Evolutionary conservation across 495 filamentous ascomycete species (phyloP).

Genomic region (Xylaria longipes): DNA sequence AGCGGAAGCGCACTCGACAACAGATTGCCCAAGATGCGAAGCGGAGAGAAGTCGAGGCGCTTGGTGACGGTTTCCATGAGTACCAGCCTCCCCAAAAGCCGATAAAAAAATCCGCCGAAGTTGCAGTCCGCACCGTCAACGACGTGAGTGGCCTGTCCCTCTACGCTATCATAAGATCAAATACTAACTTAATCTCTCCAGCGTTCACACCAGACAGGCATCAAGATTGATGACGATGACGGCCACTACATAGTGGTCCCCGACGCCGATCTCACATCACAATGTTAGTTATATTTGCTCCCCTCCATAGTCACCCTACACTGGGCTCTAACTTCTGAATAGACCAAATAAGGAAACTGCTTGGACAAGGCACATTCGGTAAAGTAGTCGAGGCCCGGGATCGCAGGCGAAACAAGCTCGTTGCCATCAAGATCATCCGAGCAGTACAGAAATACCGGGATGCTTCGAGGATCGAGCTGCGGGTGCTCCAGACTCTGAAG

Average conservation of each 20-base stretch:
- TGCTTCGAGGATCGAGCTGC: constrained; percentile 93
- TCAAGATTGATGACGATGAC: constrained; percentile 86
- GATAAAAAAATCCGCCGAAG: constrained; percentile 89
- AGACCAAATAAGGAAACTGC: constrained; percentile 87
- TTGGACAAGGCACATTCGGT: constrained; percentile 97
- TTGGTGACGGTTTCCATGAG: constrained; percentile 72
- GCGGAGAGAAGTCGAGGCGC: constrained; percentile 69
- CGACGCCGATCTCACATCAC: constrained; percentile 79
- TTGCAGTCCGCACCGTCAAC: constrained; percentile 77
- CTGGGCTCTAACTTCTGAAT: constrained; percentile 38
- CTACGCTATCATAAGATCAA: not conserved
- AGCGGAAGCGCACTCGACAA: constrained; percentile 85
- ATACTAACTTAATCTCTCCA: constrained; percentile 29
- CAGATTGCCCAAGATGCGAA: constrained; percentile 82
- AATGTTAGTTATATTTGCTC: constrained; percentile 74
- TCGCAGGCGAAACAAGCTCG: constrained; percentile 71
- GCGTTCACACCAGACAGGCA: constrained; percentile 60
- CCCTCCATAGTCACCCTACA: constrained; percentile 21
- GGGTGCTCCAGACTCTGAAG: constrained; percentile 87
- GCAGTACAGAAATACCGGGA: constrained; percentile 98
- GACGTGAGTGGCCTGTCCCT: constrained; percentile 71
- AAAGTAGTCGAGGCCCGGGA: constrained; percentile 96
- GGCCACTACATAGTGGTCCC: constrained; percentile 93
- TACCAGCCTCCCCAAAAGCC: constrained; percentile 88
- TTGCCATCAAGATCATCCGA: constrained; percentile 96